phyloP scores from a whole-genome alignment of 179 eudicot genomes.

The Carnegiea gigantea region DNA sequence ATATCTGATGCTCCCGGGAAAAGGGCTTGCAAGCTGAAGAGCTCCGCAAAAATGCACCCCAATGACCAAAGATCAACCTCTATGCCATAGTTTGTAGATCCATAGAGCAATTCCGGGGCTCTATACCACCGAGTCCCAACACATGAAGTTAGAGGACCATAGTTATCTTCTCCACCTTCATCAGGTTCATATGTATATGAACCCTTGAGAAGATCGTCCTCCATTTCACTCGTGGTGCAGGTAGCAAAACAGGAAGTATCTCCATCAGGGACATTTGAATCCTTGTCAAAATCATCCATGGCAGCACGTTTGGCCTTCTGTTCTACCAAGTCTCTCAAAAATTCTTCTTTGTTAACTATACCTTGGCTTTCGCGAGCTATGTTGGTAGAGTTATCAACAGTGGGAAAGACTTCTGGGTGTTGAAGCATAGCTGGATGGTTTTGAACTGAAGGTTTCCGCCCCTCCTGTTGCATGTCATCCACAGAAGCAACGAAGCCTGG shows the following conservation, averaged over 20 bases:
- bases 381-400: conserved; percentile 17
- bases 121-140: conserved; percentile 98
- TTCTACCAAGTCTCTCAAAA: conserved; percentile 38
- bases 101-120: conserved; percentile 87
- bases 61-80: conserved; percentile 93
- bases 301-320: conserved; percentile 36
- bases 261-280: conserved; percentile 58
- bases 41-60: conserved; percentile 93
- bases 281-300: conserved; percentile 60
- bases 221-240: conserved; percentile 68
- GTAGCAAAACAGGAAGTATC: conserved; percentile 86
- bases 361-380: conserved; percentile 35
- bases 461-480: conserved; percentile 23
- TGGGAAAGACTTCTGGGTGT: conserved; percentile 27
- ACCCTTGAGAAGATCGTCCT: conserved; percentile 56
- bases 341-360: conserved; percentile 36
- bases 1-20: conserved; percentile 89
- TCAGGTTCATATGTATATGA: conserved; percentile 56
- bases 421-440: conserved; percentile 29
- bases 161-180: conserved; percentile 45
- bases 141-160: conserved; percentile 72
- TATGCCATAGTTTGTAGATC: conserved; percentile 74
- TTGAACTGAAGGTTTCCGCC: not conserved
- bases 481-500: conserved; percentile 48
- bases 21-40: conserved; percentile 67